Percentiles rank a stretch among this genome's conserved stretches.
These are phyloP conservation scores for Prunus mira DNA, from an alignment of 306 rosid species.

Conservation along the genomic window DNA sequence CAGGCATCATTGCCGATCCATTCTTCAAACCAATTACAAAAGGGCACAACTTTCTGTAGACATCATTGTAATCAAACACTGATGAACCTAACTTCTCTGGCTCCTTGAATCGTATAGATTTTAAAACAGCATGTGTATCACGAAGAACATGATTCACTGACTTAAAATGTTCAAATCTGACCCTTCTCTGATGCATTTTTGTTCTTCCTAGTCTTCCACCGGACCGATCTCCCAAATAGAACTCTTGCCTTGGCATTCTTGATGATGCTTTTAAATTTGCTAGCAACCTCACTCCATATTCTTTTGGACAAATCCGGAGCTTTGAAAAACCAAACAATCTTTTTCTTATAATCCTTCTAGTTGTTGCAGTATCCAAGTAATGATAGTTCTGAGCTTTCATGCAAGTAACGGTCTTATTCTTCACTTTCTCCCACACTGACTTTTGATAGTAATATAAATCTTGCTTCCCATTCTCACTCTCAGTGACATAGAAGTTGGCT, in stretches of 20 bases:
- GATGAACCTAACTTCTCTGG: conserved; percentile 81
- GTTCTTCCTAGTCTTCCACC: conserved; percentile 19
- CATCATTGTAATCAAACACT: conserved; percentile 85
- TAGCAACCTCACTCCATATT: conserved; percentile 71
- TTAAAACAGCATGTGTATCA: conserved; percentile 63
- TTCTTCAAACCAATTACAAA: conserved; percentile 51
- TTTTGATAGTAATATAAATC: conserved; percentile 68
- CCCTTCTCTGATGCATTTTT: background rate
- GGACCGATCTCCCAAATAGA: conserved; percentile 27
- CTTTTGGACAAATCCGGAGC: conserved; percentile 82
- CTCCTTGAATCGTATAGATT: conserved; percentile 54
- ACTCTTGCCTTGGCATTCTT: conserved; percentile 37
- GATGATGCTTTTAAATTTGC: conserved; percentile 82
- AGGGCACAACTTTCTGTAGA: conserved; percentile 60
- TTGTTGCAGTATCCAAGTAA: conserved; percentile 51
- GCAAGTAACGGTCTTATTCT: conserved; percentile 41
- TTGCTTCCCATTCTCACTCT: conserved; percentile 66
- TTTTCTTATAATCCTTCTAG: conserved; percentile 51
- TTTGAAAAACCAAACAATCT: conserved; percentile 89
- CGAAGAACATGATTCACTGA: conserved; percentile 73
- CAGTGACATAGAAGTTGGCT: conserved; percentile 87
- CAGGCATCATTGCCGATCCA: conserved; percentile 35
- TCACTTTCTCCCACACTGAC: conserved; percentile 74
- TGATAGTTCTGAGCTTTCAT: conserved; percentile 48
- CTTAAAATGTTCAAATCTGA: conserved; percentile 36